A percentile compares a stretch with the other conserved stretches of the same genome.
Evolutionary conservation across 371 early-diverging fungal genomes (phyloP).

Genomic region (Lichtheimia ramosa): DNA sequence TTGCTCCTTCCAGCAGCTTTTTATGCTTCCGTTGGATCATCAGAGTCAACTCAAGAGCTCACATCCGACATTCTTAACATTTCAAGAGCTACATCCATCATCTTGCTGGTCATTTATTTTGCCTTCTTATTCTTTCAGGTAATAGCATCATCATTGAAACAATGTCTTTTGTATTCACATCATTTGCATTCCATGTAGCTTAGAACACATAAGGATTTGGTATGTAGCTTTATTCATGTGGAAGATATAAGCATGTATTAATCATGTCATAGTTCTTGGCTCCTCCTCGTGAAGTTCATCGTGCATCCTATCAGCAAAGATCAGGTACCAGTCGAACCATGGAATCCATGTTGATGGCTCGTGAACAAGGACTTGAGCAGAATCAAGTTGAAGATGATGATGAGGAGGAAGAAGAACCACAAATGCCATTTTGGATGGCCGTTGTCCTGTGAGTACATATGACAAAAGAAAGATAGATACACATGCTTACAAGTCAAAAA

Average conservation of each 20-base stretch:
- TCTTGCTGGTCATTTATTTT: conserved; percentile 73
- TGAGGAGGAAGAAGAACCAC: conserved; percentile 56
- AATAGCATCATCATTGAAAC: conserved; percentile 4
- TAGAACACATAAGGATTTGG: conserved; percentile 67
- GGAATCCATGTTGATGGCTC: background rate
- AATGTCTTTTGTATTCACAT: background rate
- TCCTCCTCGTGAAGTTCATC: conserved; percentile 15
- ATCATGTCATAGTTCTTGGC: conserved; percentile 18
- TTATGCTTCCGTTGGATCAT: conserved; percentile 36
- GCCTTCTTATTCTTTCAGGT: conserved; percentile 76
- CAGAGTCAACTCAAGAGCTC: conserved; percentile 19
- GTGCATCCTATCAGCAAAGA: conserved; percentile 3
- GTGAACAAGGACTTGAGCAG: background rate
- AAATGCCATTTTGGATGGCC: conserved; percentile 55
- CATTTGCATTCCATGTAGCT: conserved; percentile 28
- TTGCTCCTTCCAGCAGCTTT: conserved; percentile 82
- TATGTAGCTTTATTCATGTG: conserved; percentile 10
- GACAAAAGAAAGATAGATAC: background rate
- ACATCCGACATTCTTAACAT: conserved; percentile 53
- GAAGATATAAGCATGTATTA: background rate
- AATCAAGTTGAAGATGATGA: conserved; percentile 28
- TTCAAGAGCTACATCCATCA: conserved; percentile 70
- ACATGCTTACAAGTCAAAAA: background rate
- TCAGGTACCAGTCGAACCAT: background rate
- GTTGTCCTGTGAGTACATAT: conserved; percentile 32